These are phyloP conservation scores for Detonula confervacea DNA, from an alignment of 352 stramenopile genomes.

Conservation along the genomic window DNA sequence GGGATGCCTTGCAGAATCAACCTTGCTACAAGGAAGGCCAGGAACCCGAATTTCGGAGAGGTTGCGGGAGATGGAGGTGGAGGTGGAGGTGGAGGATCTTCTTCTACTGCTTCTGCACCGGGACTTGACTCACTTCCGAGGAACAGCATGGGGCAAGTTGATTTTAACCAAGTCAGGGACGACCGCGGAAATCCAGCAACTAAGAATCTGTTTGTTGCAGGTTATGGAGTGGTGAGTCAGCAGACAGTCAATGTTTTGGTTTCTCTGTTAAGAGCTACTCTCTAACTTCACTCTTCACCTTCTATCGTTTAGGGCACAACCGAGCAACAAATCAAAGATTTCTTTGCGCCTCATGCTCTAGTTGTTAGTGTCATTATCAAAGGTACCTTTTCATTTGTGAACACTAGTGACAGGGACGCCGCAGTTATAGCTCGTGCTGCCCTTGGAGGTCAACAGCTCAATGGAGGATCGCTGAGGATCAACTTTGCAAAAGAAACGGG, in stretches of 20 bases:
- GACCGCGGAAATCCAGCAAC: conserved; percentile 81
- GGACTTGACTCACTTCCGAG: conserved; percentile 31
- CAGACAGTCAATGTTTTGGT: background rate
- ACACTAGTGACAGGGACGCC: conserved; percentile 64
- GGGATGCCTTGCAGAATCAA: conserved; percentile 80
- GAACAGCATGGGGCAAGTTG: conserved; percentile 51
- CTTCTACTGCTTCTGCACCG: conserved; percentile 1
- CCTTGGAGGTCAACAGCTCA: conserved; percentile 65
- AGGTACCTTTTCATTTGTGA: conserved; percentile 82
- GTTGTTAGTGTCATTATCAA: conserved; percentile 79
- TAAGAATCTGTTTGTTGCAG: conserved; percentile 84
- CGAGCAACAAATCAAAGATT: conserved; percentile 69
- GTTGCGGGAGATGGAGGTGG: too few relatives aligned
- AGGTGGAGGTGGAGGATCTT: conserved; percentile 1
- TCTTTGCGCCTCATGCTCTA: conserved; percentile 66
- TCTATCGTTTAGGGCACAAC: conserved; percentile 53
- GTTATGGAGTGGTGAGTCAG: conserved; percentile 68
- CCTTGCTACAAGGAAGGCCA: conserved; percentile 52
- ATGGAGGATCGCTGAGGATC: conserved; percentile 77
- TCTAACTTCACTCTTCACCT: background rate
- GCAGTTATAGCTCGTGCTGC: conserved; percentile 66
- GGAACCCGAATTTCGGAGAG: conserved; percentile 16
- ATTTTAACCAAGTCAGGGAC: conserved; percentile 59
- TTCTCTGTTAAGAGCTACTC: background rate
- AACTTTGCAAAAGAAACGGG: conserved; percentile 86